Base-by-base conservation (phyloP, 2,329 filamentous ascomycete species). In the Curvularia sp. region DNA sequence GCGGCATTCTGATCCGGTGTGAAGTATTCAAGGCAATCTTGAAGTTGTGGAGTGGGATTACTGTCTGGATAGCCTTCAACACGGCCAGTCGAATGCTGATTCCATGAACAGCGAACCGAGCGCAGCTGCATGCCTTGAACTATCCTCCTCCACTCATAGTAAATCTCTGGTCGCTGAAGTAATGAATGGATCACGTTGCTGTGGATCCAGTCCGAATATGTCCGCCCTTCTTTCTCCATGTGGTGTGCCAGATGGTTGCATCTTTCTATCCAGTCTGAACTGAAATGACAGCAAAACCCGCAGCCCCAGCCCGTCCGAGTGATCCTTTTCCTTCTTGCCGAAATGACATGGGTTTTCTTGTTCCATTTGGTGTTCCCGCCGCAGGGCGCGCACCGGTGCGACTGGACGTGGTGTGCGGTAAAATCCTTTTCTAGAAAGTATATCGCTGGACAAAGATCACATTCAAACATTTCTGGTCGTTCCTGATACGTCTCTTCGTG, bases 401-500 rank as follows among this genome's bases (percentile, higher is more conserved):
- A 84, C 42, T 84, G 81, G 67, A 85, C 85, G 76, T 88, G 86
- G 60, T 88, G 86, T 64, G 86, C 83, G 62, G 87, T 85, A 69
- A 89, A 88, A 9, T 86, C 87, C 67, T 88, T 88, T 57, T 86
- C 84, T 5, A 86, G 83, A 82, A 85, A 88, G 71, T 88, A 88
- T 63, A 84, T 83, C 60, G 86, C 83, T 65, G 86, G 85, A 75
- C 87, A 89, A 58, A 86, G 83, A 6, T 85, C 84, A 65, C 86
- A 89, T 5, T 83, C 83, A 63, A 87, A 88, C 69, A 87, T 86
- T 61, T 86, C 85, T 75, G 82, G 85, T 23, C 86, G 83, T 76
- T 89, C 86, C 74, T 89, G 86, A 65, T 87, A 88, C 64, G 87
- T 85, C 66, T 88, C 86, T 69, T 89, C 86, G 71, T 89, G 87